phyloP scores from a whole-genome alignment of 768 basidiomycete genomes.

The Leccinum boreale region DNA sequence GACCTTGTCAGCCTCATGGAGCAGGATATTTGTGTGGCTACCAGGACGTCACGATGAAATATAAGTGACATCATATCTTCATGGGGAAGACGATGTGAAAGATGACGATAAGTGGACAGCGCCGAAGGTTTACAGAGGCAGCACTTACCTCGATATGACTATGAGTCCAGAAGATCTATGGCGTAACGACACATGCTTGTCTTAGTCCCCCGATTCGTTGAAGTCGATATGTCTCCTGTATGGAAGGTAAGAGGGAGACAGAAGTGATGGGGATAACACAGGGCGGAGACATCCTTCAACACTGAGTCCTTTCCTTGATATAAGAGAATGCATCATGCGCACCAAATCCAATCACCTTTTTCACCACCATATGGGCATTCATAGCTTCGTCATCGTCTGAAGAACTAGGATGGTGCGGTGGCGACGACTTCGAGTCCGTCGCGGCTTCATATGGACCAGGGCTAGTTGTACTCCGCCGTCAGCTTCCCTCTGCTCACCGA shows the following conservation, averaged over 20 bases:
- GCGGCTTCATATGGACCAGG: neutral
- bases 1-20: conserved; percentile 11
- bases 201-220: too few species aligned
- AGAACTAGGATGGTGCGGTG: neutral
- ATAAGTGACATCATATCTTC: neutral
- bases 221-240: too few species aligned
- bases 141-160: neutral
- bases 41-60: neutral
- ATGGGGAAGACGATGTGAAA: neutral
- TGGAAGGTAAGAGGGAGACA: neutral
- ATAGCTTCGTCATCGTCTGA: neutral
- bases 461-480: neutral
- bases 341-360: neutral
- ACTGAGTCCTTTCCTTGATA: too few species aligned
- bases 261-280: too few species aligned
- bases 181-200: neutral
- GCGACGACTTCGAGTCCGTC: neutral
- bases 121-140: neutral
- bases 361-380: neutral
- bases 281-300: too few species aligned
- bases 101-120: neutral
- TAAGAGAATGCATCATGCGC: neutral
- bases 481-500: neutral
- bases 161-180: neutral
- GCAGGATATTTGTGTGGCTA: neutral